These are phyloP conservation scores for Yamadazyma mexicana DNA, from an alignment of 1,139 yeast genomes.

Conservation along the genomic window DNA sequence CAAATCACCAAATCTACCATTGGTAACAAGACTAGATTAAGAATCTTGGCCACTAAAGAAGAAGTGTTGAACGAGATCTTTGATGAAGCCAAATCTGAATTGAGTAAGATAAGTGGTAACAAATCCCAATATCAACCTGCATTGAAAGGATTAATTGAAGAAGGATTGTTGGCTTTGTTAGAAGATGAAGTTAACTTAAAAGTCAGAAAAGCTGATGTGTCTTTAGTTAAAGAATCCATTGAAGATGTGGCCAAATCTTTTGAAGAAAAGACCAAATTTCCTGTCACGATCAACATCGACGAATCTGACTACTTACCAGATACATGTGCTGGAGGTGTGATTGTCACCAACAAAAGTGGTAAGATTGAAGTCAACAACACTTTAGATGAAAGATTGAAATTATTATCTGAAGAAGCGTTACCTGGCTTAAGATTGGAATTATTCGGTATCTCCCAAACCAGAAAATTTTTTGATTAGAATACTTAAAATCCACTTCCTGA, in stretches of 20 bases:
- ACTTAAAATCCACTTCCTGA: conserved; percentile 22
- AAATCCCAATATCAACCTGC: conserved; percentile 64
- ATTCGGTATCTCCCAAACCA: conserved; percentile 82
- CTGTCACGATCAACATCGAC: conserved; percentile 53
- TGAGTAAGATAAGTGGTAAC: conserved; percentile 51
- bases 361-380: conserved; percentile 91
- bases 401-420: conserved; percentile 79
- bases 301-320: conserved; percentile 57
- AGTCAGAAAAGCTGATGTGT: conserved; percentile 70
- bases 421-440: conserved; percentile 91
- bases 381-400: conserved; percentile 85
- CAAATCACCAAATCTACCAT: conserved; percentile 95
- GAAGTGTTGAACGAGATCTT: conserved; percentile 75
- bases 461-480: conserved; percentile 71
- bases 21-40: conserved; percentile 91
- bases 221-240: conserved; percentile 61
- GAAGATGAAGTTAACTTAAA: conserved; percentile 65
- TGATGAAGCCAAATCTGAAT: conserved; percentile 62
- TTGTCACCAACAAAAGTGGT: conserved; percentile 68
- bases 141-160: conserved; percentile 77
- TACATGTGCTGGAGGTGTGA: conserved; percentile 82
- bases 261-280: conserved; percentile 54
- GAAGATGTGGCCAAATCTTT: conserved; percentile 64
- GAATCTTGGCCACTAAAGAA: conserved; percentile 85
- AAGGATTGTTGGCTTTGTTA: conserved; percentile 73